phyloP scores from a whole-genome alignment of 1,284 basidiomycete species.

The Sanghuangporus sanghuang region DNA sequence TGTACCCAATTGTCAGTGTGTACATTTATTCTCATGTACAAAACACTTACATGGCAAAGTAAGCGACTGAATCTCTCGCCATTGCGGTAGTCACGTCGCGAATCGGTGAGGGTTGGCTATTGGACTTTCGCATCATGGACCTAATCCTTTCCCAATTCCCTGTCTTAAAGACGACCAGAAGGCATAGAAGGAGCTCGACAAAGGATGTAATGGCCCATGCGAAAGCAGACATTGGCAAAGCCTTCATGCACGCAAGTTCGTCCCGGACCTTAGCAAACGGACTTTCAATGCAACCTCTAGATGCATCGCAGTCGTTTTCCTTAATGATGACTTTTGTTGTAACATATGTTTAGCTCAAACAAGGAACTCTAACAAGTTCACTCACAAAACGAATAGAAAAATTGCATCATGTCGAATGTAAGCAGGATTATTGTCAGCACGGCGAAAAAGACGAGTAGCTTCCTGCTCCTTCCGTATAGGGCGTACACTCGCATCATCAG shows the following conservation, averaged over 20 bases:
- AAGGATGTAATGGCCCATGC: not conserved
- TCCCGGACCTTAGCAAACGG: not conserved
- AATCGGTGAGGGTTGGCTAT: not conserved
- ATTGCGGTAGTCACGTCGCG: conserved; percentile 5
- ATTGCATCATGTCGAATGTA: not conserved
- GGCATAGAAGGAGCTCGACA: conserved; percentile 1
- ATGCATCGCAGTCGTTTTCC: not conserved
- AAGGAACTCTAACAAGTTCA: not conserved
- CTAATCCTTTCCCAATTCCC: not conserved
- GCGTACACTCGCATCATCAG: conserved; percentile 7
- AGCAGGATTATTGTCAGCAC: not conserved
- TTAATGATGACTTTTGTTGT: not conserved
- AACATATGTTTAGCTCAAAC: not conserved
- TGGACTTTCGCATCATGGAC: not conserved
- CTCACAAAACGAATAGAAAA: not conserved
- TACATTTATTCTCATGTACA: not conserved
- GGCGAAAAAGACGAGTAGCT: not conserved
- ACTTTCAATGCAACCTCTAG: not conserved
- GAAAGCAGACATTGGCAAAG: not conserved
- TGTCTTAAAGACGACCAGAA: conserved; percentile 1
- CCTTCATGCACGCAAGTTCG: not conserved
- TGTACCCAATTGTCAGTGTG: not conserved
- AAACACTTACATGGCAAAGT: conserved; percentile 4
- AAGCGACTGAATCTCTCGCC: conserved; percentile 5
- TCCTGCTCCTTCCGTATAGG: conserved; percentile 7